Evolutionary conservation across 179 eudicot species (phyloP), one percentile per base, ranked within the genome.

Genomic region (Beta corolliflora): DNA sequence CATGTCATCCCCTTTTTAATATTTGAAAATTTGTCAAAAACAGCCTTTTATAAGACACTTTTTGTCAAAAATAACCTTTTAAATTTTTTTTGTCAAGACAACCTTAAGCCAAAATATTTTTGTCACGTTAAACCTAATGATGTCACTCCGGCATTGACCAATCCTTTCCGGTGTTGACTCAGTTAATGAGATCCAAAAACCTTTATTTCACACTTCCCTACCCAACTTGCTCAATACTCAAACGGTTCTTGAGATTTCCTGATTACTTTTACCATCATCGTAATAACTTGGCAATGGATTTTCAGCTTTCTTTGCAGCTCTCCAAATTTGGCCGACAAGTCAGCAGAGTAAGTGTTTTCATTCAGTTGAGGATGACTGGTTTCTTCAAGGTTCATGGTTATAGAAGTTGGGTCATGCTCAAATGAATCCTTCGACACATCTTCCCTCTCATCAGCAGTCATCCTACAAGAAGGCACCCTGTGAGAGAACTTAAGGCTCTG

Each of bases 331-430:
- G 85, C 76, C 73, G 82, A 81, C 10, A 81, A 68, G 71, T 81
- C 73, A 74, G 67, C 68, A 52, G 61, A 61, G 44, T 71, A 63
- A 50, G 46, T 75, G 80, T 19, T 80, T 56, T n/a, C 53, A 45
- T 81, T 84, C 41, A 29, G 19, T 69, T 81, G 70, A 44, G 89
- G 77, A 81, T 71, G 66, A 76, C 72, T 31, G 69, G 84, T 71
- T 77, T 88, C 93, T 76, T 84, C 89, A 65, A 85, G 78, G 71
- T 83, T 81, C 70, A 60, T 4, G 46, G 96, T 84, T 79, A 91
- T 78, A 75, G 91, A 88, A 85, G 93, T 92, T 31, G 98, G 95
- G 78, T 95, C 98, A 36, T 93, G 95, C 79, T 93, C 98, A 79
- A 89, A 85, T 54, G 89, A 91, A 52, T 88, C 91, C 72, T 29